Base-by-base conservation (phyloP, 73 alveolate genomes). In the Breviolum minutum region DNA sequence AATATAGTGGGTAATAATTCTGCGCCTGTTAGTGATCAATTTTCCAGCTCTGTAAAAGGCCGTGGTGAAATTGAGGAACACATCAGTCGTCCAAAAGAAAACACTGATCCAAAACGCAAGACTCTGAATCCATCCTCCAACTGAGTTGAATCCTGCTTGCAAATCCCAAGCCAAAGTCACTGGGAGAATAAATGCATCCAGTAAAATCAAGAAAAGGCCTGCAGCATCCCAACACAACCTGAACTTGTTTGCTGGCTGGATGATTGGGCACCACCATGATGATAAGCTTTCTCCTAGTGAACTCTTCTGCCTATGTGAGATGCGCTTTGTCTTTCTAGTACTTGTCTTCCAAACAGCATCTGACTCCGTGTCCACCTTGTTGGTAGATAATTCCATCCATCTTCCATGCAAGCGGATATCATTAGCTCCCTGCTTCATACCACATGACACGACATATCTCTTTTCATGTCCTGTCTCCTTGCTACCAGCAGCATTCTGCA, bases 331-430 rank as follows among this genome's bases (percentile, higher is more conserved):
- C 71, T 89, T 89, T 66, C 96, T 26, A 26, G 86, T 73, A 24
- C 85, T 85, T 12, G 82, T 73, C 11, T 48, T 60, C 60, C 85
- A 61, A 40, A 89, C 96, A 2, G 90, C 8, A 20, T 81, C 90
- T 12, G 86, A 26, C n/a, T 29, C 29, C 4, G 26, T 54, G 73
- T 83, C 86, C 19, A 89, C 86, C 60, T 73, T 71, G 70, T 89
- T 54, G 29, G 96, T 89, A 8, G 96, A 89, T 62, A 89, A 85
- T 70, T 89, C 96, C 96, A 89, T 89, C 96, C 96, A 89, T 26
- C 96, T 89, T 40, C 96, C 96, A 27, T 89, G 85, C 96, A 89
- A 89, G n/a, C 96, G 84, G 2, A 89, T 27, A 60, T 89, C 96
- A 8, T 30, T 40, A 26, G 69, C 40, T 6, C 79, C 96, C 22